Percentiles rank a stretch among this genome's conserved stretches.
Conservation (phyloP, 352 stramenopile species). For the Pythium chondricola region DNA sequence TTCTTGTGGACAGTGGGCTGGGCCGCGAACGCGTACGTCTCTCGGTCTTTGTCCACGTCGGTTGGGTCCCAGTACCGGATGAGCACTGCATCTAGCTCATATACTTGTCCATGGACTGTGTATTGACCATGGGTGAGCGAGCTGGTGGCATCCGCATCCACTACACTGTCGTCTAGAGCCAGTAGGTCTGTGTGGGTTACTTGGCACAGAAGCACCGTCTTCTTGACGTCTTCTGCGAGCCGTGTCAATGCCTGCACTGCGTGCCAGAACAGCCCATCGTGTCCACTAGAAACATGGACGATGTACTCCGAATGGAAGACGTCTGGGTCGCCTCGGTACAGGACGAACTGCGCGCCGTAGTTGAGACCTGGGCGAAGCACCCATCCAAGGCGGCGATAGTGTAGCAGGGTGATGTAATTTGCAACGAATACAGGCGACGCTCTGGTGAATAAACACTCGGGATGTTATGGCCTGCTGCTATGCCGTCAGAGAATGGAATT, state of each 20-base stretch:
- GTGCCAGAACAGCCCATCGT: slow-evolving; percentile 27
- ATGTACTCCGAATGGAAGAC: slow-evolving; percentile 73
- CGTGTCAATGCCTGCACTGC: slow-evolving; percentile 62
- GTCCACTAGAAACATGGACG: slow-evolving; percentile 38
- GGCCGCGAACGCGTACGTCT: slow-evolving; percentile 31
- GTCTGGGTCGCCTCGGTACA: slow-evolving; percentile 51
- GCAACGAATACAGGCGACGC: slow-evolving; percentile 27
- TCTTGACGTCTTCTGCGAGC: slow-evolving; percentile 71
- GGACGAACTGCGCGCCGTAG: slow-evolving; percentile 61
- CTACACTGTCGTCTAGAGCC: too few species aligned
- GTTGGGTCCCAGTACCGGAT: slow-evolving; percentile 58
- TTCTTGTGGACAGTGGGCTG: slow-evolving; percentile 33
- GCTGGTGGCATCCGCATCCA: too few species aligned
- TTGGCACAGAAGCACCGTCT: slow-evolving; percentile 61
- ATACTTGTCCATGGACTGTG: slow-evolving; percentile 26
- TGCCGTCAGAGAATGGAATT: too few species aligned
- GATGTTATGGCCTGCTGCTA: too few species aligned
- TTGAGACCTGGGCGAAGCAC: slow-evolving; percentile 51
- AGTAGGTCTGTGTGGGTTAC: slow-evolving; percentile 12
- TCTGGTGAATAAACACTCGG: too few species aligned
- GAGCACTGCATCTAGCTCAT: slow-evolving; percentile 29
- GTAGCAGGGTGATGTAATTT: slow-evolving; percentile 43
- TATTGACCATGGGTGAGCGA: slow-evolving; percentile 28
- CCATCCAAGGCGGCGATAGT: slow-evolving; percentile 55
- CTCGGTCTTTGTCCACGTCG: slow-evolving; percentile 11